These are phyloP conservation scores for Stylonectria norvegica DNA, from an alignment of 2,329 filamentous ascomycete species.

Conservation along the genomic window DNA sequence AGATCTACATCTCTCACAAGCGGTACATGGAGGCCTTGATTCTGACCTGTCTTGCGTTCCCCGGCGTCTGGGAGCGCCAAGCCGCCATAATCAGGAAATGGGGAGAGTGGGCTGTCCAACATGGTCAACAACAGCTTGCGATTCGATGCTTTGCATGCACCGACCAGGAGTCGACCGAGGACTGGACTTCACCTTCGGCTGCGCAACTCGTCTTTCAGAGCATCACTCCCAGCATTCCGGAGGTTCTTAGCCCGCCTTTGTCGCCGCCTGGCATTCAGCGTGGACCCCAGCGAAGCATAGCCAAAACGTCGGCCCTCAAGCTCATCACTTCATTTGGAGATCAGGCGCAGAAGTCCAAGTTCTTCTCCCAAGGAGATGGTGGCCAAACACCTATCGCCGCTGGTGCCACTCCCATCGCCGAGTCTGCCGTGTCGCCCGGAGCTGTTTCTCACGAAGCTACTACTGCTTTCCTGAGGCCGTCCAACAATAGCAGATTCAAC, in stretches of 20 bases:
- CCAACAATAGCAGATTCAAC: constrained; percentile 65
- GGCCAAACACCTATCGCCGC: constrained; percentile 73
- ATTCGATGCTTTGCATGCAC: constrained; percentile 93
- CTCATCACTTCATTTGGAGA: constrained; percentile 86
- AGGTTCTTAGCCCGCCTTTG: constrained; percentile 66
- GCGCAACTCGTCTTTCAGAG: constrained; percentile 56
- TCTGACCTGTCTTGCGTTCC: constrained; percentile 77
- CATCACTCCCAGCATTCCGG: constrained; percentile 53
- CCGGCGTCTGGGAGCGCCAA: constrained; percentile 86
- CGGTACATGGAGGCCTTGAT: constrained; percentile 91
- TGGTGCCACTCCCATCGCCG: constrained; percentile 83
- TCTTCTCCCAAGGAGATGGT: constrained; percentile 55
- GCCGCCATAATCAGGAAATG: constrained; percentile 86
- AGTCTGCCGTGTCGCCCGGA: constrained; percentile 64
- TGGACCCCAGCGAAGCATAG: constrained; percentile 60
- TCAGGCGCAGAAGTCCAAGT: constrained; percentile 58
- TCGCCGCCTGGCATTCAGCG: constrained; percentile 65
- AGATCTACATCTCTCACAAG: constrained; percentile 90
- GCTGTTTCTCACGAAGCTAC: constrained; percentile 55
- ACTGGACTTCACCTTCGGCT: constrained; percentile 83
- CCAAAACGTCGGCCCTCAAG: constrained; percentile 81
- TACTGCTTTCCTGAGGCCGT: constrained; percentile 65
- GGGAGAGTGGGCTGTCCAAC: constrained; percentile 86
- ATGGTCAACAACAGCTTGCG: constrained; percentile 84
- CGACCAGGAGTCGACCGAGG: constrained; percentile 76